Evolutionary conservation across 73 alveolate species (phyloP), one percentile per base, ranked within the genome.

Genomic region (Stentor coeruleus): DNA sequence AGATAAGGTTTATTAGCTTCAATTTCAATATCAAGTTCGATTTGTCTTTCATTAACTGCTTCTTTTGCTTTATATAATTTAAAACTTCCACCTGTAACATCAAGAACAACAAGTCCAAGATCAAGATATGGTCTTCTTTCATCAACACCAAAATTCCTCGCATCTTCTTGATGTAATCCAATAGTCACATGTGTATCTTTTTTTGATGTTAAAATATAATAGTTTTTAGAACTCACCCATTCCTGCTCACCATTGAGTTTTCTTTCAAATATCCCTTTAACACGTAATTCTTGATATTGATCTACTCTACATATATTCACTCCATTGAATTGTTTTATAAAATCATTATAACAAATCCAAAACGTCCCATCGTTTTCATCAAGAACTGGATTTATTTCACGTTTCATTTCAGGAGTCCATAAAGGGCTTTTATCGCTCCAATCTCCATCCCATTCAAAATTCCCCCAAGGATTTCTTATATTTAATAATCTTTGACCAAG

Each of bases 391-490:
- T 90, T 30, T 3, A 89, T 57, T 41, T 59, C 87, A 4, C 66
- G 79, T 77, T 82, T 92, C 84, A 90, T 87, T 60, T 92, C 91
- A 39, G 87, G 90, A 31, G 97, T 94, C 97, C 98, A 94, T 59
- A 81, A 82, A 31, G 85, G 82, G 33, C 92, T 66, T 39, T 90
- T 88, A 74, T 87, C 95, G 83, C 96, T 81, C 97, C 97, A 94
- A 74, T 91, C 95, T 30, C 98, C 98, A 15, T 89, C 82, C 91
- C 92, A 94, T 74, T 92, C 97, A 74, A 86, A 89, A 76, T 89
- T 81, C 3, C 98, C 98, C 96, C 97, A 94, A n/a, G 97, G 97
- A 87, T 94, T 94, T 77, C 97, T 84, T 39, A 94, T 87, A 86
- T 94, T 73, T 20, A 94, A 59, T 3, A 94, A 93, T 73, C 60